Evolutionary conservation across 305 asterid genomes (phyloP), one percentile per base, ranked within the genome.

Genomic region (Nicotiana rustica): DNA sequence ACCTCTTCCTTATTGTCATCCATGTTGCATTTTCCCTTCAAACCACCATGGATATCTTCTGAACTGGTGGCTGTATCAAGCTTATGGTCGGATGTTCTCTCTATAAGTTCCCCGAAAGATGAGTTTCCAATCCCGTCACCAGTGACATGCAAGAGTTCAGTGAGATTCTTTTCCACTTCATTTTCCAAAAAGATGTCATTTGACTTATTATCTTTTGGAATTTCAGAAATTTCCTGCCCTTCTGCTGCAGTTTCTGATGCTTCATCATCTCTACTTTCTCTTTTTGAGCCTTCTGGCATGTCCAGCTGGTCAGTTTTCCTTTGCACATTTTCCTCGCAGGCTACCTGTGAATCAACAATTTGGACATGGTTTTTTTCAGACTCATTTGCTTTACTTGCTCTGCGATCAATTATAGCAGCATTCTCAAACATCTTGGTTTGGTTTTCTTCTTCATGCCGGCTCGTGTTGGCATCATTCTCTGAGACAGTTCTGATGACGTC

Each of bases 141-240:
- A 35, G 62, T 81, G 70, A 60, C 85, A 75, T 69, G 82, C 83
- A 86, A 59, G 82, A 88, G 67, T 83, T 88, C 89, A 52, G 29
- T 71, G 47, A 81, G 78, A 68, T 75, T 79, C 44, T 88, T 60
- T 77, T 10, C 69, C 49, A 77, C 83, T 67, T 83, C 85, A 62
- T 85, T 62, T 57, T 76, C 75, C 70, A 64, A 79, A 68, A 75
- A 36, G 35, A 41, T 70, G 71, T 61, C 71, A 33, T 49, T 65
- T 61, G 67, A 82, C 70, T 64, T 66, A 67, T 82, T 87, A 61
- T 67, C 81, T 52, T 75, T 84, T 33, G 55, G 64, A n/a, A 86
- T 10, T 77, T 78, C 83, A 65, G 44, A 77, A 70, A 78, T 82
- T 56, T 57, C 41, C 25, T 59, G 59, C 77, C 84, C 85, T 82